Evolutionary conservation across 2,329 filamentous ascomycete species (phyloP).

Genomic region (Neonectria punicea): DNA sequence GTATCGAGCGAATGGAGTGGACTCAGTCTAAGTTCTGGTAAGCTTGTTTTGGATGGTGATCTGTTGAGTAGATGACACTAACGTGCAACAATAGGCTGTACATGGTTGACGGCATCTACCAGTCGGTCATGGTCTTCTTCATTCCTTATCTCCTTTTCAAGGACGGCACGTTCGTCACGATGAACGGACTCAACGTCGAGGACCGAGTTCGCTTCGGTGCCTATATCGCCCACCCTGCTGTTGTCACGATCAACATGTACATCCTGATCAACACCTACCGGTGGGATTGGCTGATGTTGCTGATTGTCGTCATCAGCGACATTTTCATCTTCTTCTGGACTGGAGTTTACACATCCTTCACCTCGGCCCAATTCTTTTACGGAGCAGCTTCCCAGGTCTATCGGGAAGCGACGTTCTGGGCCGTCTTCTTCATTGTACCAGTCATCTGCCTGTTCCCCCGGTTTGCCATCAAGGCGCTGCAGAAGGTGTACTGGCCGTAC

Average conservation of each 20-base stretch:
- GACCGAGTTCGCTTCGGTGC: slow-evolving; percentile 88
- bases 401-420: slow-evolving; percentile 86
- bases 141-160: slow-evolving; percentile 86
- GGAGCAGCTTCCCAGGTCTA: slow-evolving; percentile 83
- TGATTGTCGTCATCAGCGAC: slow-evolving; percentile 84
- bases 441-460: slow-evolving; percentile 87
- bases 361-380: slow-evolving; percentile 71
- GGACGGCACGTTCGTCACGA: slow-evolving; percentile 74
- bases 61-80: slow-evolving; percentile 15
- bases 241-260: slow-evolving; percentile 92
- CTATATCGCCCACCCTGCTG: slow-evolving; percentile 84
- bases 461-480: slow-evolving; percentile 85
- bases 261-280: slow-evolving; percentile 96
- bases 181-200: slow-evolving; percentile 78
- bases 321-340: slow-evolving; percentile 96
- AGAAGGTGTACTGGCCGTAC: slow-evolving; percentile 93
- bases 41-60: slow-evolving; percentile 44
- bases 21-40: slow-evolving; percentile 97
- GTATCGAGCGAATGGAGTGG: slow-evolving; percentile 97
- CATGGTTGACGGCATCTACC: slow-evolving; percentile 94
- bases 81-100: slow-evolving; percentile 71
- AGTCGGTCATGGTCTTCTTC: slow-evolving; percentile 93
- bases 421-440: slow-evolving; percentile 80
- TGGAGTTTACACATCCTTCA: slow-evolving; percentile 76
- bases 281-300: slow-evolving; percentile 96